Evolutionary conservation across 805 yeast species (phyloP), one percentile per base, ranked within the genome.

Genomic region (Candida koratica): DNA sequence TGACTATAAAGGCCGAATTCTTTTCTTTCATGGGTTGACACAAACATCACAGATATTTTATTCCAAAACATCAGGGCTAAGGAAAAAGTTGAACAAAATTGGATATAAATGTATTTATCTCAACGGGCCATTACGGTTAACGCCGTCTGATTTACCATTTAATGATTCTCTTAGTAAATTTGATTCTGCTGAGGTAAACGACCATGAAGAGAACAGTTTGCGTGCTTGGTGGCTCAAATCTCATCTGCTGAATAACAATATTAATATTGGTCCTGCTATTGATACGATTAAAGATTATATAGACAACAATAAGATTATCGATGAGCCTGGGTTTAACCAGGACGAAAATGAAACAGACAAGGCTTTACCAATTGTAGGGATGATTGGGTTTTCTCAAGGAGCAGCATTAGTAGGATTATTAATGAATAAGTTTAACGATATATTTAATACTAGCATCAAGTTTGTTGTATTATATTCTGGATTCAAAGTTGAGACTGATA

Each of bases 381-480:
- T 90, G 14, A 61, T 93, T 28, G 97, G 97, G 1, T 90, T 90
- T 56, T 82, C 94, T 8, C 97, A 93, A 58, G 98, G 98, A 43
- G 95, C 97, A 5, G 95, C 93, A 1, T 62, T 90, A 23, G 81
- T 86, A 1, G 84, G 90, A 1, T 67, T 85, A 17, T 55, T 88
- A 19, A 67, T 84, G 28, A 76, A 78, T 46, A 69, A 71, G 25
- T 78, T 82, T 44, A 67, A 73, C 15, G 69, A 71, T 16, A 48
- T 81, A 26, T 74, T 78, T 24, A 76, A 77, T 4, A 35, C 50
- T 2, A 45, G 50, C 12, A 44, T 90, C 49, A 78, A 84, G 51
- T 86, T 88, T 53, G 86, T 81, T 11, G 62, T 93, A 5, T 58
- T 85, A 28, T 85, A 85, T 48, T 77, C 93, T 1, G 96, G 95